These are phyloP conservation scores for Amanita thiersii DNA, from an alignment of 768 basidiomycete species.

Conservation along the genomic window DNA sequence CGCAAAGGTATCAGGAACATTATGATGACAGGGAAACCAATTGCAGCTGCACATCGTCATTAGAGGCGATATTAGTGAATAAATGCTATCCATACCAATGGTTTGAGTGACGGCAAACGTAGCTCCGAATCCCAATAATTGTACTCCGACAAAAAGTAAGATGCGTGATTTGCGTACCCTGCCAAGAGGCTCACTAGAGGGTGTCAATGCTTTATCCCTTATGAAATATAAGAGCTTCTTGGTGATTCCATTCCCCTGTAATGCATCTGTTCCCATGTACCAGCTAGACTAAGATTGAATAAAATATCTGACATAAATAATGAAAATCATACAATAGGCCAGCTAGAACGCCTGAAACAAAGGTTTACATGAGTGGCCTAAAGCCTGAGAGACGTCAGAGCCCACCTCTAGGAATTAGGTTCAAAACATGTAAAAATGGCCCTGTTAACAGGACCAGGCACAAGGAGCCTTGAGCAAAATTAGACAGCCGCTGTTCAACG, in stretches of 20 bases:
- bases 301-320: neutral
- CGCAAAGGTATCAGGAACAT: conserved; percentile 76
- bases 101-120: conserved; percentile 92
- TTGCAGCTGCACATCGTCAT: conserved; percentile 48
- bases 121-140: conserved; percentile 77
- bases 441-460: conserved; percentile 75
- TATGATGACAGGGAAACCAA: conserved; percentile 88
- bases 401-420: conserved; percentile 65
- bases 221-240: conserved; percentile 74
- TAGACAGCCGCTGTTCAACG: conserved; percentile 91
- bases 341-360: conserved; percentile 53
- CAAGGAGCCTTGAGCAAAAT: conserved; percentile 75
- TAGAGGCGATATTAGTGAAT: neutral
- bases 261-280: conserved; percentile 87
- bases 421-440: conserved; percentile 75
- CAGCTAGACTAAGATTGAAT: conserved; percentile 38
- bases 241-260: conserved; percentile 78
- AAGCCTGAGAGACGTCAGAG: conserved; percentile 8
- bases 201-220: conserved; percentile 57
- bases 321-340: conserved; percentile 68
- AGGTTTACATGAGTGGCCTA: neutral
- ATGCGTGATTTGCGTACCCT: conserved; percentile 71
- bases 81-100: conserved; percentile 42
- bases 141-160: conserved; percentile 60
- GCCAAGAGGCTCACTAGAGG: conserved; percentile 60